These are phyloP conservation scores for Aureobasidium leucospermi DNA, from an alignment of 2,329 filamentous ascomycete species.

Conservation along the genomic window DNA sequence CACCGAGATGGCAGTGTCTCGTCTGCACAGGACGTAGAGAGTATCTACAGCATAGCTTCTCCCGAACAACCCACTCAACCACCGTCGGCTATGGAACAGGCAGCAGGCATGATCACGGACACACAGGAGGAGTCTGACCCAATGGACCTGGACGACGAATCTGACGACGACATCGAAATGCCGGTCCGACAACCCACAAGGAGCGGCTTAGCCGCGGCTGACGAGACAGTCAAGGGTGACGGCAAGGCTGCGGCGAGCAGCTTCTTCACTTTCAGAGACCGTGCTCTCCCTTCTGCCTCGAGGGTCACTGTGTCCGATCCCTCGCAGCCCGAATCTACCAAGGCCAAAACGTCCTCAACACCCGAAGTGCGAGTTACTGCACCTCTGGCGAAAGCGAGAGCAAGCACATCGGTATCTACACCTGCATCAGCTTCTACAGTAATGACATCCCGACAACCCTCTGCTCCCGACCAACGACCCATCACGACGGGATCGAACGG, in stretches of 20 bases:
- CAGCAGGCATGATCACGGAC: background rate
- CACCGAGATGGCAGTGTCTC: background rate
- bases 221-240: background rate
- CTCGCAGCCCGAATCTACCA: background rate
- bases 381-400: background rate
- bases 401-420: background rate
- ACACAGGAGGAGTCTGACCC: background rate
- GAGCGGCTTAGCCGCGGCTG: background rate
- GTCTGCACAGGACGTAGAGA: background rate
- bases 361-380: background rate
- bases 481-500: background rate
- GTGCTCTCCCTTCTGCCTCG: background rate
- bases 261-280: background rate
- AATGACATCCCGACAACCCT: background rate
- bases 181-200: background rate
- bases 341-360: background rate
- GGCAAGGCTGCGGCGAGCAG: background rate
- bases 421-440: background rate
- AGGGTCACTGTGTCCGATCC: background rate
- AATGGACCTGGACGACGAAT: background rate
- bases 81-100: conserved; percentile 2
- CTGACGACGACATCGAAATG: background rate
- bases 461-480: background rate
- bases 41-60: background rate
- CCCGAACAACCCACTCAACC: background rate